Evolutionary conservation across 768 basidiomycete genomes (phyloP), one percentile per base, ranked within the genome.

Genomic region (Lyophyllum decastes): DNA sequence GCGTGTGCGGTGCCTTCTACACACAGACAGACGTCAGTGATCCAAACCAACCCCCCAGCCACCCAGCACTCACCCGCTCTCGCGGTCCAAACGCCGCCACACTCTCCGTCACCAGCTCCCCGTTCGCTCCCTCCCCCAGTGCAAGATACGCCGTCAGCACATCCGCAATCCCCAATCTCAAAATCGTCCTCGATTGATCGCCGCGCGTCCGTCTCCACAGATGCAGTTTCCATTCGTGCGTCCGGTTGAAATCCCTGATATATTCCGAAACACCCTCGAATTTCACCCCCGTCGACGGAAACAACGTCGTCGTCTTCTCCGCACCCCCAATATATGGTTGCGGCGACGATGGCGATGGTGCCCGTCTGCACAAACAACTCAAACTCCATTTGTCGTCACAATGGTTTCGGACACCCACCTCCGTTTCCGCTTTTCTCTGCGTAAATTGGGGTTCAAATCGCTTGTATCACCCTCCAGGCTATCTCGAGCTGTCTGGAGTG

Each of bases 1-100:
- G 84, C 16, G 83, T 84, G 68, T 91, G 87, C 2, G 86, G 84
- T 27, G 80, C 70, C 73, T 84, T 88, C 88, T 90, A 60, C 25
- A n/a, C 49, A 17, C 1, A 35, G n/a, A n/a, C n/a, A n/a, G n/a
- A n/a, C n/a, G 34, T 10, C 51, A 4, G 14, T 38, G 16, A 38
- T 2, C n/a, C 14, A 38, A 3, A 38, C 14, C 8, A 7, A 10
- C 30, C 10, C 10, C 30, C 35, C 35, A 38, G 14, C 9, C 9
- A 38, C 16, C 35, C 7, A 44, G 10, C 17, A 33, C 77, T 51
- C 61, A 88, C 90, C 74, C 75, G 79, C 75, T 93, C 91, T 64
- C 90, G 76, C 22, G 90, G 85, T 6, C 88, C 90, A 68, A 91
- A 89, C 10, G 80, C 82, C n/a, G 84, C 78, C 44, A 89, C 78